Percentiles rank a stretch among this genome's conserved stretches.
These are phyloP conservation scores for Guillardia theta DNA, from an alignment of 78 protist genomes.

Conservation along the genomic window DNA sequence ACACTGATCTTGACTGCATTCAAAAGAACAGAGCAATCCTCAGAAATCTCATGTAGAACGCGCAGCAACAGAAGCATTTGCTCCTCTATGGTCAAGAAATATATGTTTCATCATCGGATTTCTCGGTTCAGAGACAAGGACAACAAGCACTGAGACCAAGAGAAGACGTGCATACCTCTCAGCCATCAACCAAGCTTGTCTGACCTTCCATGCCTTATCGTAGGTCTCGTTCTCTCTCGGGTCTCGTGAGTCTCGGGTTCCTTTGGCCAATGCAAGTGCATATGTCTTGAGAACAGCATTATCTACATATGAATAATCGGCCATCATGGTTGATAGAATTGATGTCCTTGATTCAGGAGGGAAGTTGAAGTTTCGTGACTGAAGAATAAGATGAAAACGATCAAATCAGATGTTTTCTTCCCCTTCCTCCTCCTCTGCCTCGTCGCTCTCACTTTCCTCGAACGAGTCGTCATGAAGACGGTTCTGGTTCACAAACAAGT, in stretches of 20 bases:
- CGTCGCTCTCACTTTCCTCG: not conserved
- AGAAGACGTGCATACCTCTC: not conserved
- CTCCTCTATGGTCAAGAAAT: not conserved
- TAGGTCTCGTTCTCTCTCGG: not conserved
- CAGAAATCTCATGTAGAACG: conserved; percentile 22
- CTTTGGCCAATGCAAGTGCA: too few species aligned
- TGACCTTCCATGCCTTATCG: not conserved
- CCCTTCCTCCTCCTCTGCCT: not conserved
- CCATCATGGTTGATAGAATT: not conserved
- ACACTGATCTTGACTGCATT: too few species aligned
- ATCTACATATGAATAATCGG: not conserved
- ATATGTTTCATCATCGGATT: not conserved
- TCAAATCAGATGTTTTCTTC: not conserved
- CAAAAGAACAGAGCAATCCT: too few species aligned
- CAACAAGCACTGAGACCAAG: not conserved
- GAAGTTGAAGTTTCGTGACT: not conserved
- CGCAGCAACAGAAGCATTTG: not conserved
- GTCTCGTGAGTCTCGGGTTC: too few species aligned
- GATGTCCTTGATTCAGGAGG: not conserved
- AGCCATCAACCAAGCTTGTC: not conserved
- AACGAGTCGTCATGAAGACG: not conserved
- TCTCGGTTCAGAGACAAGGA: not conserved
- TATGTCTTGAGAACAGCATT: not conserved
- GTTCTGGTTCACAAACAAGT: not conserved
- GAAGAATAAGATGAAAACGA: not conserved